Evolutionary conservation across 148 eudicot genomes (phyloP).

Genomic region (Rhododendron henanense): DNA sequence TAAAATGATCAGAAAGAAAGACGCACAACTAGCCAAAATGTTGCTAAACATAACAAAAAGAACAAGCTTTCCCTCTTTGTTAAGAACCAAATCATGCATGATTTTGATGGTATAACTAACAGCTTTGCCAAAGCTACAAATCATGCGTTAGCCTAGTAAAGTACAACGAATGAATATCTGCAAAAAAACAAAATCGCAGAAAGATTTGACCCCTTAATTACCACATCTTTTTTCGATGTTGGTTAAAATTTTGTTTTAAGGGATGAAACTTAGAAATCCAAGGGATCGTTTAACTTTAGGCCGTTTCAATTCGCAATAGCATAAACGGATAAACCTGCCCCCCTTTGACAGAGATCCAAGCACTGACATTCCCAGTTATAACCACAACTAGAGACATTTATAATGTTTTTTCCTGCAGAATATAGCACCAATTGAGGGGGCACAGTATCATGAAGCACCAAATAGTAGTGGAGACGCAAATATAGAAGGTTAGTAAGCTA

Average conservation of each 20-base stretch:
- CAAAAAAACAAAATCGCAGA: background rate
- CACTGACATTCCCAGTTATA: background rate
- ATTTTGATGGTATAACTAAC: background rate
- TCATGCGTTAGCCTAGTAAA: background rate
- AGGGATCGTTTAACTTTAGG: background rate
- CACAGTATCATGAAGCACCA: conserved; percentile 16
- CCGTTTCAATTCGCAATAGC: background rate
- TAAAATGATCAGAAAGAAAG: background rate
- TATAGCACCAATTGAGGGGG: conserved; percentile 12
- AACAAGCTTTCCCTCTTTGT: background rate
- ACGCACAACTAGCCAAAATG: background rate
- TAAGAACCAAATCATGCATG: background rate
- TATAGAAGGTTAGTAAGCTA: conserved; percentile 22
- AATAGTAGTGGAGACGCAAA: conserved; percentile 11
- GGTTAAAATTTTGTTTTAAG: background rate
- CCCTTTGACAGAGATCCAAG: background rate
- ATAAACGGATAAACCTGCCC: background rate
- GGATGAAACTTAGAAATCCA: background rate
- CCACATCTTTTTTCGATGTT: background rate
- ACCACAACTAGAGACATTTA: background rate
- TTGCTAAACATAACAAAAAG: background rate
- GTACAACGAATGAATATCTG: background rate
- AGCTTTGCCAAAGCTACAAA: background rate
- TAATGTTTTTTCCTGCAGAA: conserved; percentile 16
- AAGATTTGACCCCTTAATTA: background rate